phyloP scores from a whole-genome alignment of 2,329 filamentous ascomycete species.

The Colletotrichum spaethianum region DNA sequence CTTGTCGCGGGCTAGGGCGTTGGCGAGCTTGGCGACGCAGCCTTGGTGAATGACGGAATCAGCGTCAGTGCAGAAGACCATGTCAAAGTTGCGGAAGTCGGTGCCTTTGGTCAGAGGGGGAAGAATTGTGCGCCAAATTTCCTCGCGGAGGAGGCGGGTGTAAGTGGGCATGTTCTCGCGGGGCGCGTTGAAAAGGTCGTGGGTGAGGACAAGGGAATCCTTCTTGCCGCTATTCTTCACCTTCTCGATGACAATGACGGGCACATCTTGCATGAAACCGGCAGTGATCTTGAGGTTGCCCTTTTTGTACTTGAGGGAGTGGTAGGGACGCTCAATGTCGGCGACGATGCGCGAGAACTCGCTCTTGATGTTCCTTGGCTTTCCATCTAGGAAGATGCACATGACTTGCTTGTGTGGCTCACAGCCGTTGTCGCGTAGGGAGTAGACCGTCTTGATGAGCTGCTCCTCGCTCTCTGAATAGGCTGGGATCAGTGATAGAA shows the following conservation, averaged over 20 bases:
- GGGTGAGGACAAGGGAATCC: slow-evolving; percentile 22
- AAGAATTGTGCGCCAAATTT: slow-evolving; percentile 4
- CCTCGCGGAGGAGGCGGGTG: slow-evolving; percentile 15
- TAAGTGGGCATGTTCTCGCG: slow-evolving; percentile 14
- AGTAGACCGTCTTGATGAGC: slow-evolving; percentile 27
- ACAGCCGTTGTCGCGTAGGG: slow-evolving; percentile 19
- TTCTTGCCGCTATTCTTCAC: slow-evolving; percentile 24
- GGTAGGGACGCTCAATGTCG: slow-evolving; percentile 23
- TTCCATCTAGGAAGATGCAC: slow-evolving; percentile 22
- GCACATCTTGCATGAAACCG: slow-evolving; percentile 24
- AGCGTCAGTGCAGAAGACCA: slow-evolving; percentile 26
- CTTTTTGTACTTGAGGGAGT: slow-evolving; percentile 25
- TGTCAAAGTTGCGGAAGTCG: slow-evolving; percentile 14
- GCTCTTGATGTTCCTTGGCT: slow-evolving; percentile 15
- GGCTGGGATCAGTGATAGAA: slow-evolving; percentile 20
- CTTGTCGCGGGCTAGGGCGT: slow-evolving; percentile 12
- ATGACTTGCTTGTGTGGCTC: slow-evolving; percentile 20
- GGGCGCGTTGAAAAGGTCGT: slow-evolving; percentile 21
- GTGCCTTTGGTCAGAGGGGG: slow-evolving; percentile 13
- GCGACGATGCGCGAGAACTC: slow-evolving; percentile 25
- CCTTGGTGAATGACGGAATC: slow-evolving; percentile 26
- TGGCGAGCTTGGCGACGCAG: slow-evolving; percentile 25
- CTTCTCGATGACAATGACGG: slow-evolving; percentile 27
- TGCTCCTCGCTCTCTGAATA: slow-evolving; percentile 28
- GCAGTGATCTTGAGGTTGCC: slow-evolving; percentile 14